Base-by-base conservation (phyloP, 2,329 filamentous ascomycete genomes). In the Beauveria scarabaeidicola region DNA sequence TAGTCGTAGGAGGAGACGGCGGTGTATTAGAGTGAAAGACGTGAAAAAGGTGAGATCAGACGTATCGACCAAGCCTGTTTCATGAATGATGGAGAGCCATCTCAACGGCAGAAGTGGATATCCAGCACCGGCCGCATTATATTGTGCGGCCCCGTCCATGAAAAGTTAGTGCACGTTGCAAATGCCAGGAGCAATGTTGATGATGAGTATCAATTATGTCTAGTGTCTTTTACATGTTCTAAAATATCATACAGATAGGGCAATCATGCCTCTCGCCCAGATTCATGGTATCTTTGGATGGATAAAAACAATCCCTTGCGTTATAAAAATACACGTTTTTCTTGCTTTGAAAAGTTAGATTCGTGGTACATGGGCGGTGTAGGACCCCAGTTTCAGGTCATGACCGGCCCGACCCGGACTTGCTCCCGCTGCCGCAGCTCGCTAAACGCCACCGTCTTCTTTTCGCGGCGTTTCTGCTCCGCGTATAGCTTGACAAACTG, bases 401-500 rank as follows among this genome's bases (percentile, higher is more conserved):
- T 57, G 2, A 85, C 63, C 54, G 83, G 82, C 19, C 84, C 84
- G 56, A 87, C 81, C 10, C 71, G 71, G 3, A 87, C 83, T 36
- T 68, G 70, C 67, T 86, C 82, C 56, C 79, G 75, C 53, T 71
- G 67, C 62, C 68, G 73, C 62, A 76, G 73, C 8, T 71, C 73
- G 59, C 80, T 74, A 11, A 68, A 61, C 25, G 72, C 69, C 3
- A 72, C 65, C 25, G 61, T 66, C 41, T 74, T 69, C 62, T 67
- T 78, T 53, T 76, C 72, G 40, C 69, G 74, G 55, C 79, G 80
- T 47, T 77, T 81, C 69, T 80, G 84, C 58, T 79, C 75, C 0
- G 74, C 76, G 67, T 81, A 78, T 60, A 82, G 73, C 38, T 68
- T 77, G 27, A 78, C 75, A 69, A 81, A 91, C 75, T 75, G 83